Evolutionary conservation across 805 yeast species (phyloP), one percentile per base, ranked within the genome.

Genomic region (Wickerhamiella occidentalis): DNA sequence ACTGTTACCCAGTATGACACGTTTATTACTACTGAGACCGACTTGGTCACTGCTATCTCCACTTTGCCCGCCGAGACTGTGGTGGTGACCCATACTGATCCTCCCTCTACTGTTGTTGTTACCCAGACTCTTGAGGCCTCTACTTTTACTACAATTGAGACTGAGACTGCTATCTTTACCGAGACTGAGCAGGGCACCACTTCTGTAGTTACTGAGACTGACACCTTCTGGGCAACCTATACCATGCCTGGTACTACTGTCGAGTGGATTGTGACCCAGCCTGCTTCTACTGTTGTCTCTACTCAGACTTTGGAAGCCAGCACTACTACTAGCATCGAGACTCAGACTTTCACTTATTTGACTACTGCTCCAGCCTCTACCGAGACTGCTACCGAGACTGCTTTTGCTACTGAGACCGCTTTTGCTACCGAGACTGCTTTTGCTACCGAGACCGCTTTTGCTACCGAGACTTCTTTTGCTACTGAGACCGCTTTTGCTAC

Each of bases 51-150:
- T 15, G 15, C 38, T 19, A n/a, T 35, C 18, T n/a, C 40, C 18
- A 45, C 47, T 15, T 23, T 45, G 21, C 41, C 40, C 23, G 47
- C 41, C 11, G 47, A 45, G 40, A 45, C 47, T 9, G 38, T 45
- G n/a, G 7, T 35, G 17, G 35, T 37, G 3, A 45, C 47, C 35
- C 15, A 35, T 17, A 23, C 29, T 15, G 47, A 19, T 15, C 41
- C 38, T 15, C 47, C 47, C 15, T 23, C 21, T 2, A 45, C 47
- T 26, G 21, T 17, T 9, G 35, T 45, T 13, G 33, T 33, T 9
- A 45, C 47, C 36, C 15, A 21, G 17, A 45, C 43, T n/a, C 35
- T 37, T 22, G 35, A 35, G 11, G 36, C 48, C 9, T 36, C 43
- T 18, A 30, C 48, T 18, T 37, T 45, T 33, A 45, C 47, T n/a